phyloP scores from a whole-genome alignment of 306 rosid genomes.

The Quercus rubra region DNA sequence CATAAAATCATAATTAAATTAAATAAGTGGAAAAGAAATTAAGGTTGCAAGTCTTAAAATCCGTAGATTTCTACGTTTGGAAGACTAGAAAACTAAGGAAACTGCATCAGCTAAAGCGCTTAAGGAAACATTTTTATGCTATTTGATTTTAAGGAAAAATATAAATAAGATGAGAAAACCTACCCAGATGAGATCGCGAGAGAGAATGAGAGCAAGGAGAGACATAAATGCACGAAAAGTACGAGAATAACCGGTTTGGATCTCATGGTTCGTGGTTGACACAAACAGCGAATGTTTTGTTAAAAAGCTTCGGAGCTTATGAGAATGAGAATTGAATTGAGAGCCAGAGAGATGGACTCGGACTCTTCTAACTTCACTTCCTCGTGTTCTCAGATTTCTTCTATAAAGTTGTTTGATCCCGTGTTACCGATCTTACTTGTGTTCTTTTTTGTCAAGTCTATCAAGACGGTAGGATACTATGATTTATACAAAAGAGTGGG shows the following conservation, averaged over 20 bases:
- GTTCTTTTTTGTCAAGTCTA: neutral
- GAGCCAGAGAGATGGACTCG: neutral
- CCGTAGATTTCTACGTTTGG: no score
- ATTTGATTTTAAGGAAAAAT: neutral
- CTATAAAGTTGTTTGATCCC: neutral
- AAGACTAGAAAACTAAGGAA: no score
- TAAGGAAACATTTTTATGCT: no score
- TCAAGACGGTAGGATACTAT: neutral
- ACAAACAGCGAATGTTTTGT: slow-evolving; percentile 7
- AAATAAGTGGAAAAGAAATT: neutral
- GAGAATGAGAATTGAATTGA: neutral
- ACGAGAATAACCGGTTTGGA: slow-evolving; percentile 41
- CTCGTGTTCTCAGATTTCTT: slow-evolving; percentile 21
- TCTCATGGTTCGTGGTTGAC: slow-evolving; percentile 27
- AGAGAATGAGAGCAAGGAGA: slow-evolving; percentile 45
- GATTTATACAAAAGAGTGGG: no score
- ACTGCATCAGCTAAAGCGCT: no score
- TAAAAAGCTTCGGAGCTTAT: neutral
- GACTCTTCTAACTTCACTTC: neutral
- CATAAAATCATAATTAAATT: neutral
- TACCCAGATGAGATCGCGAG: slow-evolving; percentile 67
- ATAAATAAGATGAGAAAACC: slow-evolving; percentile 18
- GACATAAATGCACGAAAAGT: slow-evolving; percentile 43
- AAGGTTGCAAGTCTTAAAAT: neutral
- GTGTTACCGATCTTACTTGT: neutral